Base-by-base conservation (phyloP, 2,329 filamentous ascomycete genomes). In the Elsinoe necatrix region DNA sequence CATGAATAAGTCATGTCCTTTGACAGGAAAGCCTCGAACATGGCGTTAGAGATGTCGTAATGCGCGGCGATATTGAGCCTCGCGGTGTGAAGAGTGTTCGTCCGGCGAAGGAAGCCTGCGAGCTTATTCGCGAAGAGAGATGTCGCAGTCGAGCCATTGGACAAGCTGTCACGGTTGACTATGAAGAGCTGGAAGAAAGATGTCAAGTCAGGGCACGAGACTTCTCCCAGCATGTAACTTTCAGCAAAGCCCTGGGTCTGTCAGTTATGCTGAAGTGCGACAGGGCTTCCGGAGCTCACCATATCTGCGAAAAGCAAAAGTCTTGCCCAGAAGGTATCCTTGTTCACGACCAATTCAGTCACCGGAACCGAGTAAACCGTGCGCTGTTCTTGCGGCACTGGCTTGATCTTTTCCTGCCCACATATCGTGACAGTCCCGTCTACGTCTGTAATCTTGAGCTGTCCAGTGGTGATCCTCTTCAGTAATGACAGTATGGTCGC, bases 1-100 rank as follows among this genome's bases (percentile, higher is more conserved):
- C 84, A 87, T 0, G 83, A 87, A 63, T 87, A 88, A 3, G 84
- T 87, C 85, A 89, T 88, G 64, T 88, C 85, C n/a, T 80, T 75
- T 0, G 83, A 86, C 25, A 88, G 73, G 62, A 88, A 88, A 0
- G 84, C 83, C 4, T 83, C 82, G 63, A 89, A 88, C 82, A 88
- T 86, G 58, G 83, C 82, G 64, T 89, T 89, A 61, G 81, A 84
- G 60, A 88, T 86, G 63, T 89, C 85, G 67, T 89, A 89, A 62
- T 89, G 86, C 3, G 84, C 84, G 1, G 79, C 79, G 54, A 86
- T 82, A 65, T 89, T 87, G 42, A 86, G 73, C 9, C 81, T 75
- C 9, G 83, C 80, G 57, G 75, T 77, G 56, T 71, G 70, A 14
- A 77, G 71, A 20, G 73, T 76, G 64, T 77, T 76, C 43, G 71